phyloP scores from a whole-genome alignment of 805 yeast species.

The Blastobotrys terrestris region DNA sequence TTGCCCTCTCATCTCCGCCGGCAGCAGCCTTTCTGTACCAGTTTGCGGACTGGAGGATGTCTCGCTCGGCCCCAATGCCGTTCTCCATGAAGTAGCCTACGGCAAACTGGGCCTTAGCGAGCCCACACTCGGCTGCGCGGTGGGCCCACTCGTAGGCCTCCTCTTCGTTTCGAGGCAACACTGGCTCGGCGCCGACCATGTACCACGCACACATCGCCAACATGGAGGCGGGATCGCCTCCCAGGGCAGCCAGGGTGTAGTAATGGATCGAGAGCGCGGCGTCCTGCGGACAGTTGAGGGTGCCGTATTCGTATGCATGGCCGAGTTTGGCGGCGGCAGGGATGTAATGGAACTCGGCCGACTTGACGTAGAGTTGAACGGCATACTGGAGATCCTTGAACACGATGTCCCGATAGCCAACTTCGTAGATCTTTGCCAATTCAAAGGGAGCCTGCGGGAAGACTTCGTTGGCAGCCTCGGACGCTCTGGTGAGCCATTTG shows the following conservation, averaged over 20 bases:
- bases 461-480: slow-evolving; percentile 73
- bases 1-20: slow-evolving; percentile 48
- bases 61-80: slow-evolving; percentile 76
- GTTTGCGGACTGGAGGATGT: slow-evolving; percentile 49
- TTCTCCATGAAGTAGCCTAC: slow-evolving; percentile 77
- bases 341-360: slow-evolving; percentile 81
- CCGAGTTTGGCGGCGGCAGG: slow-evolving; percentile 80
- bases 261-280: slow-evolving; percentile 83
- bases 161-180: slow-evolving; percentile 63
- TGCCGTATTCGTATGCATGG: slow-evolving; percentile 75
- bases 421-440: slow-evolving; percentile 73
- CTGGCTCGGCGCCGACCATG: slow-evolving; percentile 83
- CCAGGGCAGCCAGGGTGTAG: slow-evolving; percentile 82
- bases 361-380: slow-evolving; percentile 74
- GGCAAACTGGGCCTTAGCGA: slow-evolving; percentile 78
- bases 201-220: slow-evolving; percentile 96
- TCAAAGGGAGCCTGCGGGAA: slow-evolving; percentile 95
- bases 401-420: slow-evolving; percentile 81
- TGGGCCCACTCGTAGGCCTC: slow-evolving; percentile 96
- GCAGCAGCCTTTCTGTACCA: slow-evolving; percentile 78
- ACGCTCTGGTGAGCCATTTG: slow-evolving; percentile 87
- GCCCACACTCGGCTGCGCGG: slow-evolving; percentile 70
- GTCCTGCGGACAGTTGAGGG: slow-evolving; percentile 63
- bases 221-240: slow-evolving; percentile 87
- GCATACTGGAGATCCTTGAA: slow-evolving; percentile 82